Base-by-base conservation (phyloP, 495 filamentous ascomycete genomes). In the Penicillium silybi region DNA sequence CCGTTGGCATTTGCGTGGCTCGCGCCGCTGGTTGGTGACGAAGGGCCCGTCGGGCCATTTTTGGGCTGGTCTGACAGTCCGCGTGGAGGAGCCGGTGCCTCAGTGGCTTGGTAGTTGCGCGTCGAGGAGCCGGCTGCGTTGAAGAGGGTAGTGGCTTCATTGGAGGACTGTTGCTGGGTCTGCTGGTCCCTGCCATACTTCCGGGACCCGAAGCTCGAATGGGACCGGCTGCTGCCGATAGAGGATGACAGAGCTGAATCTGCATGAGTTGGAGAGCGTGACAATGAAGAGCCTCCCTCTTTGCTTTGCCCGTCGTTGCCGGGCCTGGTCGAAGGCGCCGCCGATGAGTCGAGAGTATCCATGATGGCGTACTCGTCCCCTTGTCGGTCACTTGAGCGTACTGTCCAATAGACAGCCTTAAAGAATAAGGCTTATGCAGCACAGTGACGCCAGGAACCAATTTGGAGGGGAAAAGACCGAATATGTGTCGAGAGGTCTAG, bases 361-460 rank as follows among this genome's bases (percentile, higher is more conserved):
- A 73, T 73, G 57, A 71, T 72, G 68, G 61, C 68, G 69, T 69
- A 66, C 59, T 70, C 57, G 50, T 57, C 29, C 44, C 52, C 56
- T 63, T 20, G 43, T 48, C 50, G 41, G 52, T 54, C n/a, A 49
- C 40, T 52, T 50, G 19, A 38, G 22, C 11, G 7, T 50, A 42
- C 41, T 47, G 32, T 58, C 58, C 62, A 54, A 56, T 57, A 35
- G 48, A 9, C 27, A 41, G 37, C 17, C 47, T 3, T 17, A 16
- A 22, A 27, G 22, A 35, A 26, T 13, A 35, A 32, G 18, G 47
- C 39, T 50, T 53, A 52, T 57, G 62, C 62, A 52, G 52, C 38
- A n/a, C 27, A 16, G 38, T 26, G 39, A 41, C 42, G 41, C 27
- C 48, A 47, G 56, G 51, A 10, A 40, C 40, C 4, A 39, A 23